Conservation (phyloP, 202 grass and related monocot species). For the Carex sylvatica region DNA sequence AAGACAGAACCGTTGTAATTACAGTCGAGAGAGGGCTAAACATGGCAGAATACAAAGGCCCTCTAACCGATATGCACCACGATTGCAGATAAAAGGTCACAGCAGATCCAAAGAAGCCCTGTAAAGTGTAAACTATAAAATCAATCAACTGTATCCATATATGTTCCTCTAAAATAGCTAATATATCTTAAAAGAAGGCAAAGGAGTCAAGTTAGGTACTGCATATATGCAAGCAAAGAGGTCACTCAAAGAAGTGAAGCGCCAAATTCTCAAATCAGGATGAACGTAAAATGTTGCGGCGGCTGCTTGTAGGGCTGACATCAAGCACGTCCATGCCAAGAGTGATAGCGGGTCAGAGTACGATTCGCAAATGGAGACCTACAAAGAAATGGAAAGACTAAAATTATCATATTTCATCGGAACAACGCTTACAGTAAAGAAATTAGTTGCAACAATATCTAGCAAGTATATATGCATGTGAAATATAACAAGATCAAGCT, state of each 20-base stretch:
- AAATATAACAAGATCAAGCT: background rate
- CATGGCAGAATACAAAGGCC: slow-evolving; percentile 73
- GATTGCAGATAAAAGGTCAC: slow-evolving; percentile 74
- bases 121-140: slow-evolving; percentile 34
- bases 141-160: background rate
- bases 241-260: slow-evolving; percentile 46
- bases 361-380: slow-evolving; percentile 68
- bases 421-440: no score
- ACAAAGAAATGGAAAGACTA: background rate
- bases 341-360: slow-evolving; percentile 64
- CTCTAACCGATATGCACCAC: slow-evolving; percentile 55
- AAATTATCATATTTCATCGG: background rate
- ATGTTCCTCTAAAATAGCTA: background rate
- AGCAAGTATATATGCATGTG: background rate
- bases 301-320: slow-evolving; percentile 52
- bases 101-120: slow-evolving; percentile 59
- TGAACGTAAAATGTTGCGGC: slow-evolving; percentile 35
- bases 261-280: slow-evolving; percentile 42
- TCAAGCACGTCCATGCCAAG: slow-evolving; percentile 67
- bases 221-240: slow-evolving; percentile 49
- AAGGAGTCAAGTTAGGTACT: slow-evolving; percentile 28
- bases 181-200: background rate
- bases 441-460: background rate
- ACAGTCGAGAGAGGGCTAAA: slow-evolving; percentile 67
- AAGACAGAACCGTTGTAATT: slow-evolving; percentile 43